These are phyloP conservation scores for Protostelium mycophagum DNA, from an alignment of 78 protist genomes.

Conservation along the genomic window DNA sequence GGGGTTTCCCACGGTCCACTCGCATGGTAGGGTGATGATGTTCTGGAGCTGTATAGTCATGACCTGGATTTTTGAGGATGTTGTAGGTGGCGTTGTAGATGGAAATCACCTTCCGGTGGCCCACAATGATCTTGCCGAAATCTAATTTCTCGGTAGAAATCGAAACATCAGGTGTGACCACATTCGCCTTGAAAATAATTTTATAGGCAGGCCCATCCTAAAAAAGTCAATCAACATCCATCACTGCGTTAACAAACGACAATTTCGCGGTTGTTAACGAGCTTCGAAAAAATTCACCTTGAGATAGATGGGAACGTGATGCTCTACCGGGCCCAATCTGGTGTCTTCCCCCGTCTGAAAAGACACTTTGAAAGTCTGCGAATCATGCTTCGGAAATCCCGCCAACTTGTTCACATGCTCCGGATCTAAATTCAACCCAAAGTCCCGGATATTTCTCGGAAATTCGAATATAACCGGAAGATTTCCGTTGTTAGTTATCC, in stretches of 20 bases:
- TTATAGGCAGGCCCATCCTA: neutral
- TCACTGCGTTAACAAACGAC: no score
- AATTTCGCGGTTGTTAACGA: neutral
- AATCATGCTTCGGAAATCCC: neutral
- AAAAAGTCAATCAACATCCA: no score
- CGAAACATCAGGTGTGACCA: neutral
- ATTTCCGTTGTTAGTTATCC: constrained; percentile 37
- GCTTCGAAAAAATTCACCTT: neutral
- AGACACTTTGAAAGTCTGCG: neutral
- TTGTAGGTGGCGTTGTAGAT: no score
- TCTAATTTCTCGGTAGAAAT: neutral
- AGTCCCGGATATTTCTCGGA: neutral
- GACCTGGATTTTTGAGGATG: no score
- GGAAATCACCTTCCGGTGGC: neutral
- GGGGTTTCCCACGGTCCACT: neutral
- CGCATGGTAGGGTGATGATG: neutral
- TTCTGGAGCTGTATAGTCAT: neutral
- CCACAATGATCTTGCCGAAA: neutral
- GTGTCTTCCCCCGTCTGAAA: neutral
- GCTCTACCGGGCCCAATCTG: neutral
- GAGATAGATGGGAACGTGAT: neutral
- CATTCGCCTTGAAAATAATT: neutral
- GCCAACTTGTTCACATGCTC: neutral
- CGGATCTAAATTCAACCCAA: neutral
- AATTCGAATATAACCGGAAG: neutral